Percentiles rank a stretch among this genome's conserved stretches.
Conservation (phyloP, 129 eudicot genomes). For the Lactuca saligna region DNA sequence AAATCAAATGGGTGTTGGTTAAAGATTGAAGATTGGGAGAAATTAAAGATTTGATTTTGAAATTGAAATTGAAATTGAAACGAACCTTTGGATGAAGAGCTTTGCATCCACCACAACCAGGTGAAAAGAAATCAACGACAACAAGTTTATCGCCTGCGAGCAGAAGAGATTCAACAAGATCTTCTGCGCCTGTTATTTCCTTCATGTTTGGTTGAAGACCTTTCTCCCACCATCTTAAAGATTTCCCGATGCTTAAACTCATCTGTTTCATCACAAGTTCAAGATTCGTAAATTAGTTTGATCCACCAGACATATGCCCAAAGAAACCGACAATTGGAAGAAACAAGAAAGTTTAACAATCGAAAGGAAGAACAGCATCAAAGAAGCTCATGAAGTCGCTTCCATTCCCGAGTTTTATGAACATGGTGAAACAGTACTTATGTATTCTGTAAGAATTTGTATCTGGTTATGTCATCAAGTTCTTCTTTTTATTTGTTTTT, state of each 20-base stretch:
- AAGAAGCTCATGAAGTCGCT: conserved; percentile 1
- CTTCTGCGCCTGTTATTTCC: conserved; percentile 60
- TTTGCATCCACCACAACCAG: conserved; percentile 89
- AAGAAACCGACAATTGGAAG: not conserved
- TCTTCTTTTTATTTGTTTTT: conserved; percentile 7
- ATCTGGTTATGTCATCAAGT: conserved; percentile 8
- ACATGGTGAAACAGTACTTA: conserved; percentile 7
- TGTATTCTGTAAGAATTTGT: not conserved
- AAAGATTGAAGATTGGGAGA: not conserved
- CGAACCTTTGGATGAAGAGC: conserved; percentile 88
- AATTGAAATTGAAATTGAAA: too few species aligned
- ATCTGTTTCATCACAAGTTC: conserved; percentile 35
- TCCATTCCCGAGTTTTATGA: conserved; percentile 10
- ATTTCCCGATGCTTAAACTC: conserved; percentile 55
- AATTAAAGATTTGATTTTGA: not conserved
- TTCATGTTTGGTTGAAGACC: conserved; percentile 66
- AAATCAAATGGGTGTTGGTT: not conserved
- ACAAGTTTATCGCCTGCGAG: conserved; percentile 66
- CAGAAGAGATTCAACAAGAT: conserved; percentile 61
- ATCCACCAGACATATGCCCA: not conserved
- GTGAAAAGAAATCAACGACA: conserved; percentile 73
- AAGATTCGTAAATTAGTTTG: not conserved
- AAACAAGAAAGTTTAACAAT: not conserved
- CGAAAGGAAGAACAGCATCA: not conserved
- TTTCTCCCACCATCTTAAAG: conserved; percentile 81